Evolutionary conservation across 2,329 filamentous ascomycete genomes (phyloP).

Genomic region (Aspergillus tanneri): DNA sequence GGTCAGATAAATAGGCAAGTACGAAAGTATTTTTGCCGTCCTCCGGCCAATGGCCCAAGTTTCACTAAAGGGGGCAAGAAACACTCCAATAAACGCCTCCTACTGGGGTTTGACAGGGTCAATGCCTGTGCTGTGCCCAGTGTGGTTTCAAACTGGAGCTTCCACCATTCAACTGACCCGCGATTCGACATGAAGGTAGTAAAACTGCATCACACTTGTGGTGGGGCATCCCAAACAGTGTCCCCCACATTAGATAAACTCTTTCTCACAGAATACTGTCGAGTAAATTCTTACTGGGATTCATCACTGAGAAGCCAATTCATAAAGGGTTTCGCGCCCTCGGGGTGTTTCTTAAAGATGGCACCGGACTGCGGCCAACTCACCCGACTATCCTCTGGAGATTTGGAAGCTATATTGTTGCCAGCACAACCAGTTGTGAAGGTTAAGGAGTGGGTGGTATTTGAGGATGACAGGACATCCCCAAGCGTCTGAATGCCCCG

Average conservation of each 20-base stretch:
- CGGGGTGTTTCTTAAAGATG: neutral
- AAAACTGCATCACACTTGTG: neutral
- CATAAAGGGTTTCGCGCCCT: neutral
- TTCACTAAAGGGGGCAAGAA: no score
- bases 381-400: neutral
- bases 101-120: no score
- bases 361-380: neutral
- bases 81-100: no score
- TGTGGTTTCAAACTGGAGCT: neutral
- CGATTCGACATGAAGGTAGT: neutral
- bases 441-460: neutral
- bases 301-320: constrained; percentile 2
- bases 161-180: constrained; percentile 1
- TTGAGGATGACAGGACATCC: neutral
- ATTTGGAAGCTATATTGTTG: neutral
- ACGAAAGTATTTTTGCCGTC: no score
- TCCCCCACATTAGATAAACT: neutral
- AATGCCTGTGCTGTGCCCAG: constrained; percentile 1
- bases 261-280: neutral
- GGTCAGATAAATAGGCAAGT: no score
- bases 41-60: no score
- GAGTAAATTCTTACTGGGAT: neutral
- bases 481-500: neutral
- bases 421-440: neutral
- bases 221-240: neutral